Percentiles rank a stretch among this genome's conserved stretches.
Evolutionary conservation across 306 rosid species (phyloP).

Genomic region (Medicago arabica): DNA sequence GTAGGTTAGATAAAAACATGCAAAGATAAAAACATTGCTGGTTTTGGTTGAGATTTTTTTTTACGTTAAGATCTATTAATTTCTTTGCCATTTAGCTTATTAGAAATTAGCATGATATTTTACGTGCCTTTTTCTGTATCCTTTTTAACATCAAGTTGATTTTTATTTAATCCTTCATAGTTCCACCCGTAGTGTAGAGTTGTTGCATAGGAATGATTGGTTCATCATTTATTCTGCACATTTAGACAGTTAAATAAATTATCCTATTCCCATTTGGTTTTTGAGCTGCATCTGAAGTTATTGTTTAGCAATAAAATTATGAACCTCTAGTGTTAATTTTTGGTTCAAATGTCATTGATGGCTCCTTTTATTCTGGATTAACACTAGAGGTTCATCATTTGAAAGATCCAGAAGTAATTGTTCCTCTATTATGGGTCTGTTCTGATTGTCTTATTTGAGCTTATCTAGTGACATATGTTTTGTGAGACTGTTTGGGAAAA

Average conservation of each 20-base stretch:
- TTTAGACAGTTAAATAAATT: background rate
- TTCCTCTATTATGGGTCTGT: no score
- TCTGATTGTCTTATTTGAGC: no score
- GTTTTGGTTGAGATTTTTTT: slow-evolving; percentile 17
- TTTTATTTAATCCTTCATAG: slow-evolving; percentile 11
- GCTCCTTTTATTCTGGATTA: slow-evolving; percentile 6
- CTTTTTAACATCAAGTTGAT: background rate
- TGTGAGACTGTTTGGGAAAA: no score
- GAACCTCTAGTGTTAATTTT: background rate
- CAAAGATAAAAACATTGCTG: background rate
- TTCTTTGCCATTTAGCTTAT: no score
- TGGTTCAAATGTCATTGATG: background rate
- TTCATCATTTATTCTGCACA: background rate
- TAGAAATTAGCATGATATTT: background rate
- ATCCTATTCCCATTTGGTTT: slow-evolving; percentile 12
- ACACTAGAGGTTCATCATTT: no score
- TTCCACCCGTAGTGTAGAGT: background rate
- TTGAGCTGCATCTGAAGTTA: slow-evolving; percentile 1
- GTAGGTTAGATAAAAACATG: slow-evolving; percentile 3
- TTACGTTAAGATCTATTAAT: background rate
- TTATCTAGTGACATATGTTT: no score
- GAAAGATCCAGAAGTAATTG: no score
- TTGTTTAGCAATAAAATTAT: slow-evolving; percentile 7
- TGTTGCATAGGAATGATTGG: slow-evolving; percentile 4
- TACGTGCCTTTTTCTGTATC: background rate